Conservation (phyloP, 1,139 yeast genomes). For the Spencermartinsiella ligniputridi region DNA sequence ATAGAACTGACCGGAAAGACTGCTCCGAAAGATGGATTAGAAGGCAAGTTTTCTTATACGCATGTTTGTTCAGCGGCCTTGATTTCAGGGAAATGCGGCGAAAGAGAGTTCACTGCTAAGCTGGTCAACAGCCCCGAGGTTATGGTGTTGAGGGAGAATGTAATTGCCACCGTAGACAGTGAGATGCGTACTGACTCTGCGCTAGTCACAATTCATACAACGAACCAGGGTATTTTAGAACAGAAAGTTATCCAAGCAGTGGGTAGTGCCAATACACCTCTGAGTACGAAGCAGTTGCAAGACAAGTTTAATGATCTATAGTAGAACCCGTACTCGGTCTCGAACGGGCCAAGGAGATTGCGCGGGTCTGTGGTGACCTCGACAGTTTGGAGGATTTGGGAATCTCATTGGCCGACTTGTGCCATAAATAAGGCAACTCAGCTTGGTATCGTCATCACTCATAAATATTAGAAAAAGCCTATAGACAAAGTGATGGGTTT, state of each 20-base stretch:
- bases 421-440: too few relatives aligned
- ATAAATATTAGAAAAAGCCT: too few relatives aligned
- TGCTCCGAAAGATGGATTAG: slow-evolving; percentile 7
- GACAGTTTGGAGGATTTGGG: background rate
- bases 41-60: slow-evolving; percentile 7
- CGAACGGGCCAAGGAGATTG: slow-evolving; percentile 1
- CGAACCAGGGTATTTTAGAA: background rate
- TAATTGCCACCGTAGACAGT: slow-evolving; percentile 5
- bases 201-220: slow-evolving; percentile 1
- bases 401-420: too few relatives aligned
- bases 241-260: slow-evolving; percentile 5
- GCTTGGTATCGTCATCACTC: too few relatives aligned
- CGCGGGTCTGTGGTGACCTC: slow-evolving; percentile 4
- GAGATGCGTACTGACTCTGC: slow-evolving; percentile 6
- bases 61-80: slow-evolving; percentile 9
- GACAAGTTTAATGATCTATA: slow-evolving; percentile 6
- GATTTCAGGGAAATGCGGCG: slow-evolving; percentile 8
- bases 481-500: background rate
- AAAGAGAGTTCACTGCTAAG: slow-evolving; percentile 5
- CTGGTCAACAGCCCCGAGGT: slow-evolving; percentile 4
- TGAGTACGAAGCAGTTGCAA: slow-evolving; percentile 2
- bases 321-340: slow-evolving; percentile 7
- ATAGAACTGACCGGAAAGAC: slow-evolving; percentile 7
- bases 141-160: slow-evolving; percentile 3
- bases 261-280: slow-evolving; percentile 5